Percentiles rank a stretch among this genome's conserved stretches.
Conservation (phyloP, 2,329 filamentous ascomycete genomes). For the Paradendryphiella salina region DNA sequence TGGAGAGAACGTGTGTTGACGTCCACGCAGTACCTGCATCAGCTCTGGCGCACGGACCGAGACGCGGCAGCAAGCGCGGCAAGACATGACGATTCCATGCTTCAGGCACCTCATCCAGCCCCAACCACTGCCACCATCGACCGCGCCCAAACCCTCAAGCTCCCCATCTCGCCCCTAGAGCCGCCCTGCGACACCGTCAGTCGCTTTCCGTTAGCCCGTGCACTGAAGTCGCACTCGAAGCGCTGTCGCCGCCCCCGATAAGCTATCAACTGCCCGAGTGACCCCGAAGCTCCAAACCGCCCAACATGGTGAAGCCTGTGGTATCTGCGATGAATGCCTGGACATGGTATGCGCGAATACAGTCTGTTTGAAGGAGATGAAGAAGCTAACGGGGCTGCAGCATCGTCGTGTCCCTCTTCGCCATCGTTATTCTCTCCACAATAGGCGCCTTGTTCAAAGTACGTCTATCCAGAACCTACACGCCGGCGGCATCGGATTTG, state of each 20-base stretch:
- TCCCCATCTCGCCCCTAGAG: not conserved
- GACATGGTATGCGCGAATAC: slow-evolving; percentile 72
- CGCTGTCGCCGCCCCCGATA: slow-evolving; percentile 15
- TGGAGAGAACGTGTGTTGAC: not conserved
- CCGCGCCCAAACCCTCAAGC: not conserved
- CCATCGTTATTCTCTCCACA: slow-evolving; percentile 66
- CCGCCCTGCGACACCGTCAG: not conserved
- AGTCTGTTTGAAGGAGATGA: not conserved
- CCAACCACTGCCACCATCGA: slow-evolving; percentile 10
- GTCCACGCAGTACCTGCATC: not conserved
- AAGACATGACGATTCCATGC: slow-evolving; percentile 19
- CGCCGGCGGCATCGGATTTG: not conserved
- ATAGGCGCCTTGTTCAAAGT: slow-evolving; percentile 74
- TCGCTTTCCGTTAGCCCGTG: not conserved
- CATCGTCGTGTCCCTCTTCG: slow-evolving; percentile 58
- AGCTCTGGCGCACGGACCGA: slow-evolving; percentile 6
- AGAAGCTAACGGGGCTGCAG: slow-evolving; percentile 46
- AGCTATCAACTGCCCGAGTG: slow-evolving; percentile 17
- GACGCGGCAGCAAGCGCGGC: slow-evolving; percentile 10
- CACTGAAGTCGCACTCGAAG: slow-evolving; percentile 3
- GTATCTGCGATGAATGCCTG: slow-evolving; percentile 91
- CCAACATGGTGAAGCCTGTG: slow-evolving; percentile 91
- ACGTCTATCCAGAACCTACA: slow-evolving; percentile 38
- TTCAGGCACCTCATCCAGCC: slow-evolving; percentile 8
- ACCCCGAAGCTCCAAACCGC: slow-evolving; percentile 17